Conservation (phyloP, 2,329 filamentous ascomycete genomes). For the Aurifilum marmelostoma region DNA sequence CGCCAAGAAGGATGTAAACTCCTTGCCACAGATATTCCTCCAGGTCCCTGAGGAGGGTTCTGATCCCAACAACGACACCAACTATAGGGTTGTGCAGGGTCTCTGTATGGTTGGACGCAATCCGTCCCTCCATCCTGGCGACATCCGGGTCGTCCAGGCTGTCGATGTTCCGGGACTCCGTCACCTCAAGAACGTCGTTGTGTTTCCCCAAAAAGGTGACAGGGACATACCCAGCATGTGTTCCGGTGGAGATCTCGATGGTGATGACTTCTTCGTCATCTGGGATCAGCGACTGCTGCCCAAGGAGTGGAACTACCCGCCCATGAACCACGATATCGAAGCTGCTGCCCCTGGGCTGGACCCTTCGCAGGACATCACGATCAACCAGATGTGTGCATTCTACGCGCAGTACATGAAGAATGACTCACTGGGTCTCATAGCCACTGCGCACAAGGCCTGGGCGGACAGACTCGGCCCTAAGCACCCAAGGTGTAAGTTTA, state of each 20-base stretch:
- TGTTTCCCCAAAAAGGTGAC: conserved; percentile 83
- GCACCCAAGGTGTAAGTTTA: conserved; percentile 63
- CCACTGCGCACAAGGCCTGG: conserved; percentile 77
- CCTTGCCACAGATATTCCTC: conserved; percentile 83
- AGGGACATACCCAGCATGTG: conserved; percentile 90
- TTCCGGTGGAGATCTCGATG: conserved; percentile 92
- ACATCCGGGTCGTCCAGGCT: conserved; percentile 84
- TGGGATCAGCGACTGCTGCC: conserved; percentile 83
- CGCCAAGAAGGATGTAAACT: conserved; percentile 41
- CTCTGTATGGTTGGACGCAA: conserved; percentile 87
- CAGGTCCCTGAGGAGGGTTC: conserved; percentile 62
- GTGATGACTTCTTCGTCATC: conserved; percentile 92
- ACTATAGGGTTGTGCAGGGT: conserved; percentile 71
- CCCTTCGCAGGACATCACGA: conserved; percentile 60
- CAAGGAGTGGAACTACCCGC: conserved; percentile 66
- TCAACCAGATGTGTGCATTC: conserved; percentile 77
- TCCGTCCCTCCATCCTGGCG: conserved; percentile 90
- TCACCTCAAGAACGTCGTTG: conserved; percentile 83
- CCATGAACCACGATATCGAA: conserved; percentile 71
- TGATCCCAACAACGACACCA: conserved; percentile 53
- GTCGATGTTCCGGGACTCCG: conserved; percentile 73
- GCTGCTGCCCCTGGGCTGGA: conserved; percentile 4
- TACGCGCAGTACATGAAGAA: conserved; percentile 95
- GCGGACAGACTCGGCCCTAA: conserved; percentile 74
- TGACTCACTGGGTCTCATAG: conserved; percentile 78